phyloP scores from a whole-genome alignment of 371 early-diverging fungal species.

The Parasitella parasitica region DNA sequence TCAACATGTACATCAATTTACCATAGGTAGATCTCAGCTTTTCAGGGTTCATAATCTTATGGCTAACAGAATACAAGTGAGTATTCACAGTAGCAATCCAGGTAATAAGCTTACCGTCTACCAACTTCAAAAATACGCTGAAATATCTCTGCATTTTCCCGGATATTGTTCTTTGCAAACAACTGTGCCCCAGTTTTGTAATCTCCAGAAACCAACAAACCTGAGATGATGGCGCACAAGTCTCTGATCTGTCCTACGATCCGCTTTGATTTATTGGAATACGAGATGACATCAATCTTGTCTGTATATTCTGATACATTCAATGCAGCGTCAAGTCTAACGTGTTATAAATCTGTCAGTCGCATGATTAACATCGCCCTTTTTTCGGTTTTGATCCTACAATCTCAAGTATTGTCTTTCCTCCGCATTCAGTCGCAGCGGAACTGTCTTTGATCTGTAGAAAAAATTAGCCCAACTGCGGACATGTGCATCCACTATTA shows the following conservation, averaged over 20 bases:
- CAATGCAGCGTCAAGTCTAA: conserved; percentile 84
- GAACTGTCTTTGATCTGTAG: conserved; percentile 79
- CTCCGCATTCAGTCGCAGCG: conserved; percentile 80
- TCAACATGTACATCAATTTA: conserved; percentile 91
- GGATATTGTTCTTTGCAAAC: conserved; percentile 77
- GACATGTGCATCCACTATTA: neutral
- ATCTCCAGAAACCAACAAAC: conserved; percentile 81
- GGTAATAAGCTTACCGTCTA: conserved; percentile 56
- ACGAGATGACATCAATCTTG: conserved; percentile 87
- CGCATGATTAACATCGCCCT: neutral
- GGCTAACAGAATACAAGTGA: conserved; percentile 26
- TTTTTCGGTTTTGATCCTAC: conserved; percentile 21
- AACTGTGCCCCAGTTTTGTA: conserved; percentile 83
- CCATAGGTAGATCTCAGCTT: conserved; percentile 95
- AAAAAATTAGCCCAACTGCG: neutral
- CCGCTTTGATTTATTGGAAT: conserved; percentile 81
- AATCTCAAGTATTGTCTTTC: conserved; percentile 90
- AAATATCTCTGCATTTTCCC: conserved; percentile 84
- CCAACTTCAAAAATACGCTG: conserved; percentile 93
- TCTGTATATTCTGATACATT: conserved; percentile 85
- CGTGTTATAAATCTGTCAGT: neutral
- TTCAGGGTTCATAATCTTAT: conserved; percentile 98
- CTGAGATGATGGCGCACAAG: conserved; percentile 89
- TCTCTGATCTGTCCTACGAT: conserved; percentile 94
- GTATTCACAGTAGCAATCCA: no score